phyloP scores from a whole-genome alignment of 768 basidiomycete species.

The Solioccasus polychromus region DNA sequence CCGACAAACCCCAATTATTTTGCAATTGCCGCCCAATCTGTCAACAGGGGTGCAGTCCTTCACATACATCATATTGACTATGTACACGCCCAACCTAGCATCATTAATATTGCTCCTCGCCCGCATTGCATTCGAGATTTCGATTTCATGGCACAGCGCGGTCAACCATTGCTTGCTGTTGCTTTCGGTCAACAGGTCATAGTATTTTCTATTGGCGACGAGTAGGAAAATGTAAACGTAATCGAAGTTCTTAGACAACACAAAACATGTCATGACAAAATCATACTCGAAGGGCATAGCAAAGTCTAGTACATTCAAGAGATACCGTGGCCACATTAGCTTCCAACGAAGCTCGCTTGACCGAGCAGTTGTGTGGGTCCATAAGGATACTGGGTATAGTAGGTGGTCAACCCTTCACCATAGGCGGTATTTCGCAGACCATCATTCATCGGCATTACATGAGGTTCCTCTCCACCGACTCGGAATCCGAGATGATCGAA shows the following conservation, averaged over 20 bases:
- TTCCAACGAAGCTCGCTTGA: conserved; percentile 25
- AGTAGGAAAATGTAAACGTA: conserved; percentile 32
- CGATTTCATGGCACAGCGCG: conserved; percentile 63
- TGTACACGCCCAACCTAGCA: conserved; percentile 59
- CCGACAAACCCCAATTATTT: conserved; percentile 74
- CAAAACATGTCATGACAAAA: conserved; percentile 20
- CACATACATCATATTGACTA: conserved; percentile 69
- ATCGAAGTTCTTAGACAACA: no score
- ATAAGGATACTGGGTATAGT: conserved; percentile 34
- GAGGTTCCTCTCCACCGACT: conserved; percentile 45
- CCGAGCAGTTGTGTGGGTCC: conserved; percentile 23
- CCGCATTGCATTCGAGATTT: conserved; percentile 72
- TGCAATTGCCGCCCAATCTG: conserved; percentile 64
- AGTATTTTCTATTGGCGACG: conserved; percentile 64
- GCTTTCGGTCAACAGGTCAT: conserved; percentile 59
- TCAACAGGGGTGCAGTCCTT: conserved; percentile 60
- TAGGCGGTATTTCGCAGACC: conserved; percentile 24
- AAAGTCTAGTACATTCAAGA: conserved; percentile 6
- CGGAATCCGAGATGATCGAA: conserved; percentile 73
- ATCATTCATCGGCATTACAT: conserved; percentile 20
- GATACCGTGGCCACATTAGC: conserved; percentile 1
- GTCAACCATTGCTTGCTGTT: conserved; percentile 65
- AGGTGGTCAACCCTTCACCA: conserved; percentile 35
- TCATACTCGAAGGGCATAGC: conserved; percentile 8
- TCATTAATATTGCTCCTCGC: conserved; percentile 53